These are phyloP conservation scores for Porcisia hertigi DNA, from an alignment of 208 protist genomes.

Conservation along the genomic window DNA sequence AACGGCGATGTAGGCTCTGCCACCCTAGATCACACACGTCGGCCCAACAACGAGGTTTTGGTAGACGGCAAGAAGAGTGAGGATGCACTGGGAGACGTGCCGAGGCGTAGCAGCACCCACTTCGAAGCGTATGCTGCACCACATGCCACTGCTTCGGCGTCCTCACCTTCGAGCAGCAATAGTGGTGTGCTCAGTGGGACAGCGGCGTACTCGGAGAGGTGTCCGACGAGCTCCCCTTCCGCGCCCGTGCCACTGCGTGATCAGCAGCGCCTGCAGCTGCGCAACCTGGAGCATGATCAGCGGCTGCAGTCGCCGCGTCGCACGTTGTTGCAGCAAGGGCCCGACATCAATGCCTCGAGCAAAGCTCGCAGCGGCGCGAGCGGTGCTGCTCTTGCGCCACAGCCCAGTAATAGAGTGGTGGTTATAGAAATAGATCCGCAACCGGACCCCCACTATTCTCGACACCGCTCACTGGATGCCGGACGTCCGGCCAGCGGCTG, in stretches of 20 bases:
- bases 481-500: neutral
- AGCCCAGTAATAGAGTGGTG: neutral
- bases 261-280: constrained; percentile 8
- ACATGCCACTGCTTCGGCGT: neutral
- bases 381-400: neutral
- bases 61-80: neutral
- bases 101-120: neutral
- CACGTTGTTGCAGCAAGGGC: no score
- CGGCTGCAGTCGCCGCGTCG: neutral
- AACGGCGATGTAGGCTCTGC: neutral
- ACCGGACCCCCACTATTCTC: neutral
- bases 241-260: constrained; percentile 8
- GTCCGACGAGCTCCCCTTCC: neutral
- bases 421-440: neutral
- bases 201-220: neutral
- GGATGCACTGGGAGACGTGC: neutral
- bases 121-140: neutral
- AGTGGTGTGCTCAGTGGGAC: constrained; percentile 12
- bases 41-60: neutral
- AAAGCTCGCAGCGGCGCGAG: neutral
- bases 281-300: neutral
- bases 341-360: neutral
- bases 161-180: neutral
- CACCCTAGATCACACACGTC: neutral
- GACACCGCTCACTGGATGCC: neutral